Evolutionary conservation across 108 stramenopile species (phyloP).

Genomic region (Parietichytrium sp.): DNA sequence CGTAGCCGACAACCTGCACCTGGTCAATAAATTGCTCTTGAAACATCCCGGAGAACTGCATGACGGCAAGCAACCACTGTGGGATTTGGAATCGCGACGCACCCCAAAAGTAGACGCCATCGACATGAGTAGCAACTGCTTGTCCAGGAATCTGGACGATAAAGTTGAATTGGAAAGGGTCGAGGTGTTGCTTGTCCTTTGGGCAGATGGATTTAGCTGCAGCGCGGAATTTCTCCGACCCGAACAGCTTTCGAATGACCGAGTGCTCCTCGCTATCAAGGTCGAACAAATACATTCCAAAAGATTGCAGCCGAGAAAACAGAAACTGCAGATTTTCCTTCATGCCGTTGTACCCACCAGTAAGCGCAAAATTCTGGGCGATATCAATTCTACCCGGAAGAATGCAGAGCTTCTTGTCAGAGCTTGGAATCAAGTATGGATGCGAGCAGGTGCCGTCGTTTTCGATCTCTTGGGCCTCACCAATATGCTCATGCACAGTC

Average conservation of each 20-base stretch:
- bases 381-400: slow-evolving; percentile 44
- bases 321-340: slow-evolving; percentile 11
- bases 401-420: slow-evolving; percentile 40
- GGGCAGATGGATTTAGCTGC: slow-evolving; percentile 43
- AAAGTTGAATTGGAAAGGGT: slow-evolving; percentile 51
- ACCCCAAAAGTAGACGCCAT: slow-evolving; percentile 43
- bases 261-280: slow-evolving; percentile 26
- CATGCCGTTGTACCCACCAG: slow-evolving; percentile 39
- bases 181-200: slow-evolving; percentile 18
- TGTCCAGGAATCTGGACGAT: slow-evolving; percentile 49
- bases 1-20: slow-evolving; percentile 49
- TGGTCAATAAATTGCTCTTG: slow-evolving; percentile 43
- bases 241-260: slow-evolving; percentile 16
- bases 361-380: slow-evolving; percentile 27
- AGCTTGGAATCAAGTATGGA: slow-evolving; percentile 35
- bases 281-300: slow-evolving; percentile 41
- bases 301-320: slow-evolving; percentile 16
- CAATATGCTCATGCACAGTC: slow-evolving; percentile 40
- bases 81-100: slow-evolving; percentile 40
- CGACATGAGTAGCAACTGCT: slow-evolving; percentile 46
- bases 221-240: not conserved
- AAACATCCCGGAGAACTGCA: slow-evolving; percentile 44
- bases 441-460: slow-evolving; percentile 40
- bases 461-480: slow-evolving; percentile 39
- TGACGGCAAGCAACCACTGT: slow-evolving; percentile 50